phyloP scores from a whole-genome alignment of 306 rosid genomes.

The Vicia villosa region DNA sequence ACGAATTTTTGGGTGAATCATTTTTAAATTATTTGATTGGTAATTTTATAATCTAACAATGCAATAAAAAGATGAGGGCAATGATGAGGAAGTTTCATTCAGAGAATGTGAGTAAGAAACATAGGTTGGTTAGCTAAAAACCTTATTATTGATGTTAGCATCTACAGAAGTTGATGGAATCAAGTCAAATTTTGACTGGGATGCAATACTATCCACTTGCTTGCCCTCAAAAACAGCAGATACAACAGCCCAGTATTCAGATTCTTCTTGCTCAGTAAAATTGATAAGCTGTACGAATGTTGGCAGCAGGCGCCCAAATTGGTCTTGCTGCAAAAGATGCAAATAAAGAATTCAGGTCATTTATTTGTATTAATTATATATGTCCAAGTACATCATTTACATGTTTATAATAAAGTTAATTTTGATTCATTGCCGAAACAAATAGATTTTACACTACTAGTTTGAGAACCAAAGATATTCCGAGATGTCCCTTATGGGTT shows the following conservation, averaged over 20 bases:
- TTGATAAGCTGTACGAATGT: conserved; percentile 91
- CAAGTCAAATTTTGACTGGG: conserved; percentile 50
- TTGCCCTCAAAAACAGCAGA: conserved; percentile 90
- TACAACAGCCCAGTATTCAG: conserved; percentile 75
- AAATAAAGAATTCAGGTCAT: conserved; percentile 7
- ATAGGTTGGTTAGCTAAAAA: conserved; percentile 35
- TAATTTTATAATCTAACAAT: conserved; percentile 18
- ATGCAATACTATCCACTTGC: conserved; percentile 57
- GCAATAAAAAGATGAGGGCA: conserved; percentile 20
- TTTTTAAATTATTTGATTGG: conserved; percentile 6
- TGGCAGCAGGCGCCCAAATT: conserved; percentile 85
- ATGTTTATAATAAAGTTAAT: conserved; percentile 1
- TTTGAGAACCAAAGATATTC: not conserved
- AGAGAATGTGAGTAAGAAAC: conserved; percentile 19
- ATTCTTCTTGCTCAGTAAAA: conserved; percentile 85
- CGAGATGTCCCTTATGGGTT: not conserved
- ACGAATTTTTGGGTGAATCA: not conserved
- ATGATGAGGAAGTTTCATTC: conserved; percentile 26
- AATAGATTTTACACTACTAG: not conserved
- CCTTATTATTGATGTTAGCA: conserved; percentile 83
- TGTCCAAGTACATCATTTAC: not conserved
- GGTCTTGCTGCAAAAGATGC: conserved; percentile 75
- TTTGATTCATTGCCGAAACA: not conserved
- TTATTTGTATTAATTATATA: conserved; percentile 15
- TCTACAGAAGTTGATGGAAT: conserved; percentile 60